Evolutionary conservation across 371 early-diverging fungal genomes (phyloP).

Genomic region (Nematocida ironsii): DNA sequence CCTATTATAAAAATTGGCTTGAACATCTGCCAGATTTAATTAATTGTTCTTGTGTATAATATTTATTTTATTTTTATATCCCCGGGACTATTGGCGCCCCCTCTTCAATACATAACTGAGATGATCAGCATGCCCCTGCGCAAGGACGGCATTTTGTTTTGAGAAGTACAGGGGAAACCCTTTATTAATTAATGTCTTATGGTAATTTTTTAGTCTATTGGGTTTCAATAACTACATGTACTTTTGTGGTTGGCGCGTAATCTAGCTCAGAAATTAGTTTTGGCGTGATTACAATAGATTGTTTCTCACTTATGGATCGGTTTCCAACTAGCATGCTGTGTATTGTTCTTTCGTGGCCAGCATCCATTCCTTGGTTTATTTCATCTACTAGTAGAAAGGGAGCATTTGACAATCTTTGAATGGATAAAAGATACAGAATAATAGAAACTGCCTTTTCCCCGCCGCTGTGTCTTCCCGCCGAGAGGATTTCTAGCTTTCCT

Average conservation of each 20-base stretch:
- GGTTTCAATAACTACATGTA: slow-evolving; percentile 66
- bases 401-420: slow-evolving; percentile 79
- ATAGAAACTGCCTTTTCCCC: slow-evolving; percentile 77
- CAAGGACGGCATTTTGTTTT: slow-evolving; percentile 61
- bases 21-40: too few species aligned
- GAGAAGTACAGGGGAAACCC: slow-evolving; percentile 61
- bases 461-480: slow-evolving; percentile 88
- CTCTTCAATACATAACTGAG: slow-evolving; percentile 59
- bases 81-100: neutral
- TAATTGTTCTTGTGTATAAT: neutral
- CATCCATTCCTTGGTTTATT: slow-evolving; percentile 99
- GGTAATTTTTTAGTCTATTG: neutral
- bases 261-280: slow-evolving; percentile 89
- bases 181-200: slow-evolving; percentile 23
- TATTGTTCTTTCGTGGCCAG: slow-evolving; percentile 87
- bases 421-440: slow-evolving; percentile 87
- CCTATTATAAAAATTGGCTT: too few species aligned
- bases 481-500: slow-evolving; percentile 80
- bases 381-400: slow-evolving; percentile 99
- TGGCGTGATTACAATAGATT: slow-evolving; percentile 94
- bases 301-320: slow-evolving; percentile 38
- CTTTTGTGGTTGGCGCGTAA: slow-evolving; percentile 83
- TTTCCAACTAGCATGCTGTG: slow-evolving; percentile 75
- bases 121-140: slow-evolving; percentile 63
- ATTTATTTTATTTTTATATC: slow-evolving; percentile 37